A percentile compares a stretch with the other conserved stretches of the same genome.
Conservation (phyloP, 495 filamentous ascomycete genomes). For the Geoglossum glabrum region DNA sequence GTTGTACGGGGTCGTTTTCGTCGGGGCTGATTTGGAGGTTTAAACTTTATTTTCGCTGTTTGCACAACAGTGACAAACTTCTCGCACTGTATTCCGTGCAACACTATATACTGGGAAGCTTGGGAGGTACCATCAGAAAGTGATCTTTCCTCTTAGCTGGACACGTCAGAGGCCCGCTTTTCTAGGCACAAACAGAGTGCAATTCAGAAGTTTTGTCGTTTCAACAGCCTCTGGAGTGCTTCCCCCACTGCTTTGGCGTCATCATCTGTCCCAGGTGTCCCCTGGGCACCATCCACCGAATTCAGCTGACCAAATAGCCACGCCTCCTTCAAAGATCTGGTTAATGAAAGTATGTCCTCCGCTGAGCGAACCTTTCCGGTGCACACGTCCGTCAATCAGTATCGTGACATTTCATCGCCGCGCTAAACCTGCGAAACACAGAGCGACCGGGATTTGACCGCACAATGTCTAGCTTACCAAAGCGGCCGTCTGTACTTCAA, state of each 20-base stretch:
- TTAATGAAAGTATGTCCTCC: constrained; percentile 44
- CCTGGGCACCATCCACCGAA: constrained; percentile 24
- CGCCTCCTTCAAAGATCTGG: constrained; percentile 46
- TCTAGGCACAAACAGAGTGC: neutral
- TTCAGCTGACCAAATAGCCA: constrained; percentile 57
- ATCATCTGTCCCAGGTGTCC: constrained; percentile 26
- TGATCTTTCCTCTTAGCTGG: neutral
- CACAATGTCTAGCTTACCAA: constrained; percentile 24
- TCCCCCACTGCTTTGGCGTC: constrained; percentile 31
- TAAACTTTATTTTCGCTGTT: neutral
- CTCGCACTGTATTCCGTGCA: neutral
- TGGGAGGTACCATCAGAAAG: neutral
- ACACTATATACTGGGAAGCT: neutral
- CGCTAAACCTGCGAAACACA: neutral
- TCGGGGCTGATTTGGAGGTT: neutral
- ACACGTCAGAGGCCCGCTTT: neutral
- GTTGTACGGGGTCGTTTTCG: neutral
- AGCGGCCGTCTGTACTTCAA: constrained; percentile 42
- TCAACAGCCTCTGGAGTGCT: constrained; percentile 17
- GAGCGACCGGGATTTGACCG: neutral
- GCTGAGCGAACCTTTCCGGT: constrained; percentile 34
- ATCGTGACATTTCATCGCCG: neutral
- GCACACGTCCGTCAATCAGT: neutral
- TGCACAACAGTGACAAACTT: neutral
- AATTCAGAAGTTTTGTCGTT: constrained; percentile 3